Evolutionary conservation across 805 yeast genomes (phyloP).

Genomic region (Wickerhamomyces queroliae): DNA sequence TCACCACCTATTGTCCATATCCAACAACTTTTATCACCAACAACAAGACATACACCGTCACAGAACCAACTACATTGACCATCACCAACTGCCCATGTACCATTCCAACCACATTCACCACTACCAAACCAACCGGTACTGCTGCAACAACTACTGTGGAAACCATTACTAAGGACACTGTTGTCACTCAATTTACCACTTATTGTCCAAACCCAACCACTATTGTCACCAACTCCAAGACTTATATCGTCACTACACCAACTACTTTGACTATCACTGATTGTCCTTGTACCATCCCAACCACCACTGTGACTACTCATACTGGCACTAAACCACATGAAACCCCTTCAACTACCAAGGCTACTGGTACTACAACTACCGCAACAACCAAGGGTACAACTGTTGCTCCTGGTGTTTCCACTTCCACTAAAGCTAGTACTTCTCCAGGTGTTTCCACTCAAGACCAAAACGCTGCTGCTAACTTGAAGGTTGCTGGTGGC

Average conservation of each 20-base stretch:
- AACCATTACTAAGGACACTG: constrained; percentile 12
- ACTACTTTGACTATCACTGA: constrained; percentile 82
- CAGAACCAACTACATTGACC: constrained; percentile 76
- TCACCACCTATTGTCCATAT: constrained; percentile 79
- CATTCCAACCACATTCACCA: constrained; percentile 30
- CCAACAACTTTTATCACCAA: constrained; percentile 63
- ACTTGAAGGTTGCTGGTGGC: constrained; percentile 28
- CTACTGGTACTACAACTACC: constrained; percentile 11
- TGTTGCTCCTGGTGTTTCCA: constrained; percentile 2
- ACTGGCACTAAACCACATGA: constrained; percentile 13
- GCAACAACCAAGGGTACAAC: constrained; percentile 3
- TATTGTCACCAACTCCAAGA: constrained; percentile 54
- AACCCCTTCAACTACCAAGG: constrained; percentile 9
- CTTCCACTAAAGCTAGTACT: constrained; percentile 27
- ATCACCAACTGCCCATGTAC: constrained; percentile 88
- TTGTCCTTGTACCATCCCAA: constrained; percentile 69
- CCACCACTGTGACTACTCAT: constrained; percentile 7
- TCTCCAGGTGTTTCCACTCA: constrained; percentile 26
- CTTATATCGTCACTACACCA: constrained; percentile 69
- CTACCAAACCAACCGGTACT: constrained; percentile 11
- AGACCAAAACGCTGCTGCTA: constrained; percentile 30
- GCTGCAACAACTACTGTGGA: constrained; percentile 56
- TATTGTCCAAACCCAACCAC: constrained; percentile 79
- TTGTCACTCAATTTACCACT: constrained; percentile 50
- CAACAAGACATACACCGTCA: constrained; percentile 67